Percentiles rank a stretch among this genome's conserved stretches.
phyloP scores from a whole-genome alignment of 2,329 filamentous ascomycete genomes.

The Alternaria ethzedia region DNA sequence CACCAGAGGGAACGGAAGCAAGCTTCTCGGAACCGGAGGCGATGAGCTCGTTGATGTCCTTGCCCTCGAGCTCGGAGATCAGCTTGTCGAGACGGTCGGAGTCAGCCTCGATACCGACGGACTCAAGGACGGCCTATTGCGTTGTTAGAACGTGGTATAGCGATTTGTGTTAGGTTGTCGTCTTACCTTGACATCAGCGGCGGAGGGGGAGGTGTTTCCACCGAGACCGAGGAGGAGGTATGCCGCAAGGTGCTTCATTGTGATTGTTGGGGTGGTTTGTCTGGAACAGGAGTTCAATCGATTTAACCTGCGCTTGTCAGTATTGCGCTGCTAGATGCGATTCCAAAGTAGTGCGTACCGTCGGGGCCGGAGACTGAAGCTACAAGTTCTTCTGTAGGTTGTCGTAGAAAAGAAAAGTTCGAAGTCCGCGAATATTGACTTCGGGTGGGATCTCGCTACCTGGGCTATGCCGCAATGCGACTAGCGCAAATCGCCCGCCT shows the following conservation, averaged over 20 bases:
- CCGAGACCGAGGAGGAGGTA: conserved; percentile 96
- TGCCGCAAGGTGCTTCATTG: conserved; percentile 99
- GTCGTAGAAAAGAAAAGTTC: conserved; percentile 41
- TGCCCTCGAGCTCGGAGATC: conserved; percentile 88
- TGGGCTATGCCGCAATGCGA: conserved; percentile 4
- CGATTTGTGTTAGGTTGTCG: too few relatives aligned
- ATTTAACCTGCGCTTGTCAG: conserved; percentile 62
- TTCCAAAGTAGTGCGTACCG: conserved; percentile 62
- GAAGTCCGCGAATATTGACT: conserved; percentile 27
- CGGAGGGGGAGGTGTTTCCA: conserved; percentile 89
- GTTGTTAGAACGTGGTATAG: conserved; percentile 9
- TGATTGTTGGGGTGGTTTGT: conserved; percentile 52
- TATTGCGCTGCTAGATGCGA: conserved; percentile 1
- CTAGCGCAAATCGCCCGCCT: conserved; percentile 8
- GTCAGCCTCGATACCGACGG: conserved; percentile 95
- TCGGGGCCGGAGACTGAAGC: conserved; percentile 96
- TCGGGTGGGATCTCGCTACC: conserved; percentile 17
- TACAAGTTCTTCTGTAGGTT: conserved; percentile 75
- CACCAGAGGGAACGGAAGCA: conserved; percentile 94
- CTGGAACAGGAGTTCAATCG: conserved; percentile 94
- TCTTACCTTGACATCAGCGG: conserved; percentile 71
- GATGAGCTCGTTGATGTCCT: conserved; percentile 95
- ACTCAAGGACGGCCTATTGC: conserved; percentile 81
- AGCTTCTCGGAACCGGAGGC: conserved; percentile 89
- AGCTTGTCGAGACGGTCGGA: conserved; percentile 82